phyloP scores from a whole-genome alignment of 148 eudicot species.

The Spergularia bocconei region DNA sequence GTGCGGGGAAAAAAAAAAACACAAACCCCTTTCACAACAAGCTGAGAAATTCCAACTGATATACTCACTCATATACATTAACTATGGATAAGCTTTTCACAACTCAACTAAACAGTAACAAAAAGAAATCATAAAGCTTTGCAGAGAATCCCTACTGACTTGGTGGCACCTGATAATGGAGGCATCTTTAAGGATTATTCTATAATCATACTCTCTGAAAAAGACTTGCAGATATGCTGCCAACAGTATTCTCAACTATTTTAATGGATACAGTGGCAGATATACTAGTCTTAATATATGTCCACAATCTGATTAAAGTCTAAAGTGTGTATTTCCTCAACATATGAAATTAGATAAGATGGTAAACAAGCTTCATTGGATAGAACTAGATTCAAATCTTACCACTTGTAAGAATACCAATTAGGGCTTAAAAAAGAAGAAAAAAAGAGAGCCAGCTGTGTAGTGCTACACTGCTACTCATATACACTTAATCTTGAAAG shows the following conservation, averaged over 20 bases:
- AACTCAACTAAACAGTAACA: neutral
- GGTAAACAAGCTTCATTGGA: constrained; percentile 6
- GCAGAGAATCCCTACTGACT: neutral
- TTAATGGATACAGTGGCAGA: constrained; percentile 9
- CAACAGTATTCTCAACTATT: constrained; percentile 6
- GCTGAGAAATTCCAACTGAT: neutral
- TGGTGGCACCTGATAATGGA: constrained; percentile 5
- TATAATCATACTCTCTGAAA: neutral
- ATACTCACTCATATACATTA: neutral
- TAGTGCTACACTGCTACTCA: neutral
- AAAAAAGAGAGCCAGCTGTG: no score
- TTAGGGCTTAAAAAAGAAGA: neutral
- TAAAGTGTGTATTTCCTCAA: constrained; percentile 3
- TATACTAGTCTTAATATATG: constrained; percentile 1
- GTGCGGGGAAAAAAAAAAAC: neutral
- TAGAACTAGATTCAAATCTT: constrained; percentile 9
- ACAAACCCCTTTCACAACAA: neutral
- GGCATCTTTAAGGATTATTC: constrained; percentile 6
- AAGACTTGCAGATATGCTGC: constrained; percentile 1
- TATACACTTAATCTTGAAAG: neutral
- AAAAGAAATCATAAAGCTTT: constrained; percentile 1
- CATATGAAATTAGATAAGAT: neutral
- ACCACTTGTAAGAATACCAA: constrained; percentile 3
- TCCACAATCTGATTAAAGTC: constrained; percentile 1
- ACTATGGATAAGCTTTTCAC: neutral